Conservation (phyloP, 495 filamentous ascomycete genomes). For the Trypethelium eluteriae region DNA sequence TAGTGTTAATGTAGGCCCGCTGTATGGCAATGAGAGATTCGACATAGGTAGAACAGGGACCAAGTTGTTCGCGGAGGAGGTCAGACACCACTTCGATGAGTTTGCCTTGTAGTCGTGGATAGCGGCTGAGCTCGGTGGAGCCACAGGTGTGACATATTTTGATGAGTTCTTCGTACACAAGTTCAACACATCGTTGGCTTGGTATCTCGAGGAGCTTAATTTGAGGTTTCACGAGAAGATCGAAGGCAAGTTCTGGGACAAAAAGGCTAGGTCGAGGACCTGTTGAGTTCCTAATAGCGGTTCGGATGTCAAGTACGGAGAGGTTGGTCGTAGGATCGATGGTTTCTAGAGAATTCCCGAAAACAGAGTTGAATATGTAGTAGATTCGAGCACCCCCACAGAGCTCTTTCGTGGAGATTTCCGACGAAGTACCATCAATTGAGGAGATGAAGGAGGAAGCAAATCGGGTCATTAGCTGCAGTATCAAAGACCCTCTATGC, state of each 20-base stretch:
- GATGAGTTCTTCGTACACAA: constrained; percentile 98
- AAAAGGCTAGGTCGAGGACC: constrained; percentile 92
- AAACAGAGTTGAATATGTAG: constrained; percentile 99
- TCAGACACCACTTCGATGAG: constrained; percentile 98
- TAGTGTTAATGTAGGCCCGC: constrained; percentile 97
- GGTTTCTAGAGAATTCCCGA: constrained; percentile 90
- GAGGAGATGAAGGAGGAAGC: constrained; percentile 97
- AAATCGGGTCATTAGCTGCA: constrained; percentile 97
- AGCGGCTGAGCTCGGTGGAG: constrained; percentile 82
- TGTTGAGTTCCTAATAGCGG: constrained; percentile 96
- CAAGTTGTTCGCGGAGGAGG: constrained; percentile 82
- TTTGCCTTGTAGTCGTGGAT: constrained; percentile 89
- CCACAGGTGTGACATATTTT: constrained; percentile 99
- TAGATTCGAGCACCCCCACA: constrained; percentile 96
- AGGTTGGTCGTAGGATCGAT: constrained; percentile 94
- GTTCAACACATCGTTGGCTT: constrained; percentile 90
- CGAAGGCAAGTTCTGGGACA: constrained; percentile 95
- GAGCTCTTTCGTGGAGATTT: constrained; percentile 97
- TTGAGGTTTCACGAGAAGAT: constrained; percentile 94
- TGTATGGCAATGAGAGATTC: constrained; percentile 96
- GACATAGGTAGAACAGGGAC: constrained; percentile 81
- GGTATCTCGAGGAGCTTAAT: constrained; percentile 96
- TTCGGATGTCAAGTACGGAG: constrained; percentile 92
- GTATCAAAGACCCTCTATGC: constrained; percentile 85
- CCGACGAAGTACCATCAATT: constrained; percentile 95